A percentile compares a stretch with the other conserved stretches of the same genome.
Conservation (phyloP, 345 rosid genomes). For the Raphanus sativus region DNA sequence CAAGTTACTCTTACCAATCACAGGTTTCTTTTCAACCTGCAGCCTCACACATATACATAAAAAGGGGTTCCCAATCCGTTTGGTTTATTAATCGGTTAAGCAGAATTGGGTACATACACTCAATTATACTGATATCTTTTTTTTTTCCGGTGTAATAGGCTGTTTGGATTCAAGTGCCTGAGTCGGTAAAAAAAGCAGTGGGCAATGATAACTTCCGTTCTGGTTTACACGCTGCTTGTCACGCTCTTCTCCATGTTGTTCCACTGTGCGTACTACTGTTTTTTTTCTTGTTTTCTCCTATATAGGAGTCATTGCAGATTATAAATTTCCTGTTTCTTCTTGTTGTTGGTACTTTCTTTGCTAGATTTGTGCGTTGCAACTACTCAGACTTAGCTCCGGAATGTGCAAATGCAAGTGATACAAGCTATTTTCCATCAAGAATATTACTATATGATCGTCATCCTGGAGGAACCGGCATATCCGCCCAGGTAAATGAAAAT, state of each 20-base stretch:
- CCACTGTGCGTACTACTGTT: slow-evolving; percentile 54
- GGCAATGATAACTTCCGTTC: slow-evolving; percentile 48
- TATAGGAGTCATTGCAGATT: background rate
- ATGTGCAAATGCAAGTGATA: slow-evolving; percentile 69
- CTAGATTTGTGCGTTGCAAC: slow-evolving; percentile 73
- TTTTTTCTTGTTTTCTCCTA: background rate
- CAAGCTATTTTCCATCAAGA: slow-evolving; percentile 60
- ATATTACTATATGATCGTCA: slow-evolving; percentile 85
- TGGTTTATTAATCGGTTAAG: background rate
- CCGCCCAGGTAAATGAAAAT: slow-evolving; percentile 54
- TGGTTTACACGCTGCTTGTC: slow-evolving; percentile 94
- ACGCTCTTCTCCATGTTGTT: slow-evolving; percentile 79
- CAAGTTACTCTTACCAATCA: slow-evolving; percentile 71
- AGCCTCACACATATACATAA: background rate
- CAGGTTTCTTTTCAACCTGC: slow-evolving; percentile 51
- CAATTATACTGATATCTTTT: background rate
- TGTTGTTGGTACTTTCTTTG: background rate
- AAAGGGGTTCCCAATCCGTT: background rate
- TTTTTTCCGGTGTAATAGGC: slow-evolving; percentile 50
- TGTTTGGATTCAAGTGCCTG: slow-evolving; percentile 85
- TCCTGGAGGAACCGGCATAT: slow-evolving; percentile 92
- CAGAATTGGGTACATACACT: background rate
- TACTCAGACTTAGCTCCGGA: slow-evolving; percentile 89
- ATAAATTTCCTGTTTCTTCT: background rate
- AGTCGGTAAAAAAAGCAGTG: slow-evolving; percentile 49